phyloP scores from a whole-genome alignment of 1,139 yeast genomes.

The Suhomyces wounanorum region DNA sequence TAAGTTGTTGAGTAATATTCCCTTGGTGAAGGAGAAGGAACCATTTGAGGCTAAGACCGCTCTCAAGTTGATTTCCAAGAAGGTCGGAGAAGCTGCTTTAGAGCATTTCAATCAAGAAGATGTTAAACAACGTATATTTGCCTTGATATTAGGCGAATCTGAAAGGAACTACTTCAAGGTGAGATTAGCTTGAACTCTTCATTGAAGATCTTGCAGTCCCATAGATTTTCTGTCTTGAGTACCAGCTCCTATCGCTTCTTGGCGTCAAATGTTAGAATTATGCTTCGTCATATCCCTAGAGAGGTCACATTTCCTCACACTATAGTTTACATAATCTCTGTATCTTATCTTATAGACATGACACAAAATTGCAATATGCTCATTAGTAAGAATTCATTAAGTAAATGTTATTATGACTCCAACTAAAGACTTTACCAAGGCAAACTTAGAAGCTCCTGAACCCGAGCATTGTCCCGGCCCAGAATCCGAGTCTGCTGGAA shows the following conservation, averaged over 20 bases:
- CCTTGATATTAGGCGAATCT: slow-evolving; percentile 42
- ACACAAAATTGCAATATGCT: background rate
- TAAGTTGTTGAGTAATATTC: slow-evolving; percentile 46
- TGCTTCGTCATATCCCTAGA: background rate
- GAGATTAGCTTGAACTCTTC: slow-evolving; percentile 10
- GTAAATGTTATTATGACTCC: slow-evolving; percentile 8
- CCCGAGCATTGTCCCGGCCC: slow-evolving; percentile 99
- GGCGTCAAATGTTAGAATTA: too few relatives aligned
- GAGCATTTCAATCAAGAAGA: slow-evolving; percentile 12
- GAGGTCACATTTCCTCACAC: background rate
- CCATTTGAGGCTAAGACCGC: slow-evolving; percentile 47
- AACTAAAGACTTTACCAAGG: slow-evolving; percentile 13
- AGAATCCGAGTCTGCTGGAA: slow-evolving; percentile 90
- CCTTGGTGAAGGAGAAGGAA: slow-evolving; percentile 33
- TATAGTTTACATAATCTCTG: background rate
- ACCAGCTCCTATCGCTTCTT: too few relatives aligned
- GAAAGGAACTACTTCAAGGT: slow-evolving; percentile 42
- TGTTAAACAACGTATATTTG: background rate
- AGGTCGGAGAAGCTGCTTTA: slow-evolving; percentile 45
- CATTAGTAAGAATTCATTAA: background rate
- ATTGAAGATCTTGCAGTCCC: too few relatives aligned
- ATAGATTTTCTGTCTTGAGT: too few relatives aligned
- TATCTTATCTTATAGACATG: background rate
- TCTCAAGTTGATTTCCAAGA: slow-evolving; percentile 51
- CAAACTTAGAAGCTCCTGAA: slow-evolving; percentile 54